Percentiles rank a stretch among this genome's conserved stretches.
Evolutionary conservation across 2,329 filamentous ascomycete genomes (phyloP).

Genomic region (Xylariales sp.): DNA sequence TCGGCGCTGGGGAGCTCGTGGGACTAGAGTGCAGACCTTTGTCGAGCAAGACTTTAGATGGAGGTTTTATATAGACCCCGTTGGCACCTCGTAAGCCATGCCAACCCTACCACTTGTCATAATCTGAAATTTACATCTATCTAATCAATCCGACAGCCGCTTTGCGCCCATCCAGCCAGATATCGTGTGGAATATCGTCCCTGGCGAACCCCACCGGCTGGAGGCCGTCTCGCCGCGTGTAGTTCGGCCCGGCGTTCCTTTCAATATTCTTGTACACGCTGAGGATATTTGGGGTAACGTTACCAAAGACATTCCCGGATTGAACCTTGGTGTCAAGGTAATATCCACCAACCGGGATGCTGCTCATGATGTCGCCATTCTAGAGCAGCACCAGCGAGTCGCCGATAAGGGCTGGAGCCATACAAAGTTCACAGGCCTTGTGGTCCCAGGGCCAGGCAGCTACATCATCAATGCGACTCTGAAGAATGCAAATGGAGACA

Average conservation of each 20-base stretch:
- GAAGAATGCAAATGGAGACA: background rate
- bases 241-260: constrained; percentile 11
- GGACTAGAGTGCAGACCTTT: constrained; percentile 29
- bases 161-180: constrained; percentile 29
- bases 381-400: too few species aligned
- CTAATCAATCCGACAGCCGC: too few species aligned
- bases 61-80: constrained; percentile 32
- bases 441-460: too few species aligned
- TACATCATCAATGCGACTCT: constrained; percentile 7
- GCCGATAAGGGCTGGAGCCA: too few species aligned
- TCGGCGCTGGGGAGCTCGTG: constrained; percentile 22
- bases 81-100: constrained; percentile 30
- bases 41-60: constrained; percentile 27
- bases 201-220: constrained; percentile 15
- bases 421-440: too few species aligned
- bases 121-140: too few species aligned
- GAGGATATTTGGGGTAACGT: constrained; percentile 25
- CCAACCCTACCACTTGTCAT: too few species aligned
- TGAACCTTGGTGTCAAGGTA: constrained; percentile 3
- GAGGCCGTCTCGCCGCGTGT: constrained; percentile 9
- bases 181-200: constrained; percentile 18
- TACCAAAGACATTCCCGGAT: constrained; percentile 10
- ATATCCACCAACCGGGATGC: too few species aligned
- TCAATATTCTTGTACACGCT: constrained; percentile 18
- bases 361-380: too few species aligned